Evolutionary conservation across 768 basidiomycete genomes (phyloP), one percentile per base, ranked within the genome.

Genomic region (Collybiopsis luxurians): DNA sequence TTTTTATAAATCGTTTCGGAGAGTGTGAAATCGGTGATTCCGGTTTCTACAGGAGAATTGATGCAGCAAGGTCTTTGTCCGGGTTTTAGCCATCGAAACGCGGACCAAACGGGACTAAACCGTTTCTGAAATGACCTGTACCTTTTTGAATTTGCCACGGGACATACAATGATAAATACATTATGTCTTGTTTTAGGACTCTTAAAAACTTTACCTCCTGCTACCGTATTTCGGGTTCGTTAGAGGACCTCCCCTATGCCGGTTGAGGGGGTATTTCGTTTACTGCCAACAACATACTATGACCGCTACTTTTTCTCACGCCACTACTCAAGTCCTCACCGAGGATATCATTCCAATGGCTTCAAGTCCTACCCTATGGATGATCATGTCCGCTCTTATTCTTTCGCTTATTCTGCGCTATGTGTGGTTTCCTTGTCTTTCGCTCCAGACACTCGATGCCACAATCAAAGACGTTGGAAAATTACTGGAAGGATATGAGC

Each of bases 111-210:
- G 17, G 48, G 31, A 49, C 48, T 49, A 49, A 49, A 31, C 30
- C 48, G 36, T 49, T 49, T 49, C 31, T 26, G 48, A 49, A 17
- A 21, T 49, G 48, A 49, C 28, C 36, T 34, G 48, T 49, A 49
- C 48, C 48, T 49, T 49, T 49, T 49, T 49, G 21, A 19, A 31
- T 49, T 49, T 17, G 48, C 48, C 48, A 49, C 48, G 48, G 38
- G 36, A 51, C 36, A 42, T 39, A 38, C 36, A 24, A 51, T 51
- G 24, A 36, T 34, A 6, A 5, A 34, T 34, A 51, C 34, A n/a
- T n/a, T n/a, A n/a, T 28, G 31, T 36, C 36, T 51, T 51, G 36
- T 51, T 51, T 38, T 23, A 27, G 36, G 50, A 51, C 36, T 34
- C 50, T 21, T 51, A 51, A 51, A 39, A 34, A 36, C 34, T 21